Evolutionary conservation across 2,329 filamentous ascomycete genomes (phyloP), one percentile per base, ranked within the genome.

Genomic region (Xylariaceae sp.): DNA sequence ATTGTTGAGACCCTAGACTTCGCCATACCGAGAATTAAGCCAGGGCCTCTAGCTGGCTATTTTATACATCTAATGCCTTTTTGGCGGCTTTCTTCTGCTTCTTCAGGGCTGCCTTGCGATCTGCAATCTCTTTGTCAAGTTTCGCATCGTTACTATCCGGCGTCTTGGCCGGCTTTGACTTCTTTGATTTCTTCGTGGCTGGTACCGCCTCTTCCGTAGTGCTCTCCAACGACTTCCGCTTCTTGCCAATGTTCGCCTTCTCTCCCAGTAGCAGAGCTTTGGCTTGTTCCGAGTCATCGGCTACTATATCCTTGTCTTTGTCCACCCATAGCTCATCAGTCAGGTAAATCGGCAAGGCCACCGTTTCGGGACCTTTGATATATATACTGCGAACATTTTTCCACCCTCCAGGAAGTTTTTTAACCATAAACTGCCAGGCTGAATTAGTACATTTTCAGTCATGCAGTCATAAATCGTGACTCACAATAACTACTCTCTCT

Each of bases 341-440:
- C 69, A 96, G 77, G 90, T 92, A 99, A 69, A 99, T 86, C n/a
- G 94, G 94, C 67, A 99, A 80, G 7, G 93, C 89, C 57, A 87
- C 88, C 4, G 93, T 96, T 68, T 90, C 86, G 23, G 91, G 88
- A 3, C 91, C 91, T 81, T 26, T 27, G 21, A 20, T 45, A 23
- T 26, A 56, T 53, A 9, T 53, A 59, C 57, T 46, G n/a, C 57
- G 57, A 23, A 59, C 41, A 29, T 53, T 59, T 45, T 84, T 84
- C 92, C 92, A 97, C 67, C 92, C 87, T 71, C 93, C 87, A 15
- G 92, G 85, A 39, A 88, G 89, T 72, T 89, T 92, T 58, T 89
- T 86, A 6, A 92, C 84, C 66, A 97, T 73, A 2, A 80, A 81
- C 37, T 81, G 74, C 20, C 84, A 82, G 3, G 93, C 89, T 15